Evolutionary conservation across 164 flowering plant species (phyloP).

Genomic region (Annona squamosa): DNA sequence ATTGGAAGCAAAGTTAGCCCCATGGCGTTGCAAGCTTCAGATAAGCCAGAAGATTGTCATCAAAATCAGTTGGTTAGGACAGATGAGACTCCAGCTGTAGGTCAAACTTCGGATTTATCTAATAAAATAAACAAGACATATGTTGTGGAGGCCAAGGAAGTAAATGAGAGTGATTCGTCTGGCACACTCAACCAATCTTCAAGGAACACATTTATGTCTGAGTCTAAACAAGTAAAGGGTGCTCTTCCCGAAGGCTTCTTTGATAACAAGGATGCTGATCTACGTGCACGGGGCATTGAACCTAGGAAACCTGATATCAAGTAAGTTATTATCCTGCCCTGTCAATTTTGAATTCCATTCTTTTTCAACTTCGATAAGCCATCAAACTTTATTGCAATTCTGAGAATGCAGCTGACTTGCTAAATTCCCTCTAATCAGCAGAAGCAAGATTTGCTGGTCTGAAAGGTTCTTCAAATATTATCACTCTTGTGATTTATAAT

Average conservation of each 20-base stretch:
- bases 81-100: constrained; percentile 10
- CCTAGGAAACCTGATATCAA: constrained; percentile 77
- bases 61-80: constrained; percentile 4
- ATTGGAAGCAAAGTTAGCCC: constrained; percentile 7
- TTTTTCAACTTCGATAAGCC: no score
- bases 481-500: no score
- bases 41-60: constrained; percentile 13
- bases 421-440: not conserved
- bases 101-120: constrained; percentile 9
- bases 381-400: no score
- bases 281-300: constrained; percentile 87
- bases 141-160: constrained; percentile 10
- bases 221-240: constrained; percentile 51
- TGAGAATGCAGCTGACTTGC: not conserved
- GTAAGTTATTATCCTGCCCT: constrained; percentile 34
- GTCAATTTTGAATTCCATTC: not conserved
- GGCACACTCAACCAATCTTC: constrained; percentile 16
- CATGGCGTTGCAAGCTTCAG: constrained; percentile 6
- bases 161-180: constrained; percentile 16
- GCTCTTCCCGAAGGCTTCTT: constrained; percentile 89
- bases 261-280: constrained; percentile 90
- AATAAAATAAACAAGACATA: constrained; percentile 13
- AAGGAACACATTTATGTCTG: constrained; percentile 22
- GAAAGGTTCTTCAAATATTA: not conserved
- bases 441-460: not conserved